Conservation (phyloP, 495 filamentous ascomycete species). For the Hypoxylon lienhwacheense region DNA sequence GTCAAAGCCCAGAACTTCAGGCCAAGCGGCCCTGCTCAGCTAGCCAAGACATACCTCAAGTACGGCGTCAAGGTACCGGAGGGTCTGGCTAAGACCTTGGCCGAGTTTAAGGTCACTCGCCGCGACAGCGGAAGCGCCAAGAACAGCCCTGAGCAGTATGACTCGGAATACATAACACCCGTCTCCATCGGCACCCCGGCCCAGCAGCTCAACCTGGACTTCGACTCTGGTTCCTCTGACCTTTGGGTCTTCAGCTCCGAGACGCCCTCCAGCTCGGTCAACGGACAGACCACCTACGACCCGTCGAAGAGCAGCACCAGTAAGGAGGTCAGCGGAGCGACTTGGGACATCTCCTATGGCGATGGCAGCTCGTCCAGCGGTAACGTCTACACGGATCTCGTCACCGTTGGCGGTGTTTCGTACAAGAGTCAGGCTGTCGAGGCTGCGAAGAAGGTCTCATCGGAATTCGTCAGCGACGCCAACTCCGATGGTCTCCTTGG, state of each 20-base stretch:
- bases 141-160: constrained; percentile 58
- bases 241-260: constrained; percentile 55
- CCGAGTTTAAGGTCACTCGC: constrained; percentile 23
- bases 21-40: constrained; percentile 55
- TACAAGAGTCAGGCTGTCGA: constrained; percentile 68
- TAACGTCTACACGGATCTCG: constrained; percentile 67
- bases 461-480: constrained; percentile 58
- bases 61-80: constrained; percentile 50
- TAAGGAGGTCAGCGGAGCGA: constrained; percentile 52
- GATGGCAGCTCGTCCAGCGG: constrained; percentile 67
- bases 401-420: constrained; percentile 64
- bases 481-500: constrained; percentile 71
- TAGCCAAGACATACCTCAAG: constrained; percentile 60
- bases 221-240: constrained; percentile 74
- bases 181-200: constrained; percentile 59
- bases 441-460: constrained; percentile 62
- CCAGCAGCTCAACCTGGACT: constrained; percentile 62
- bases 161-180: constrained; percentile 64
- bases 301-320: constrained; percentile 48
- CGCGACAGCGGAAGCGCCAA: constrained; percentile 52
- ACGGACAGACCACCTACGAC: constrained; percentile 57
- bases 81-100: constrained; percentile 39
- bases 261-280: constrained; percentile 48
- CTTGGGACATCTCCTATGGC: constrained; percentile 70
- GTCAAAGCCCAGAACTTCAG: constrained; percentile 44